These are phyloP conservation scores for Aspergillus funiculosus DNA, from an alignment of 495 filamentous ascomycete species.

Conservation along the genomic window DNA sequence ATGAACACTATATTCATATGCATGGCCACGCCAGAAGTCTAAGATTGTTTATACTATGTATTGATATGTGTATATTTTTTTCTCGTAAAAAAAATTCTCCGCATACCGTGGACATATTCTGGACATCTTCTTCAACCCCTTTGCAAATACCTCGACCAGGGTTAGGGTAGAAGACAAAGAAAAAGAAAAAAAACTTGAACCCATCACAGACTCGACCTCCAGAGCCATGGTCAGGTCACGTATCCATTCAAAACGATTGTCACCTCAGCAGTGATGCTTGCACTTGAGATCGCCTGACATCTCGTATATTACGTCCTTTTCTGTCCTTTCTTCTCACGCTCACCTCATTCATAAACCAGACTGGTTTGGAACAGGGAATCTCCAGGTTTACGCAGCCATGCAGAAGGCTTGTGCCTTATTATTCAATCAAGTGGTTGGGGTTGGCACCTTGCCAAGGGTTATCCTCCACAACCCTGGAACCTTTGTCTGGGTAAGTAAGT, in stretches of 20 bases:
- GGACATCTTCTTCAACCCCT: neutral
- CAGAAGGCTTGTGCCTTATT: conserved; percentile 20
- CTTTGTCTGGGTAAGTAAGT: neutral
- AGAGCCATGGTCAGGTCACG: too few relatives aligned
- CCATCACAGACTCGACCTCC: too few relatives aligned
- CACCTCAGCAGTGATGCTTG: too few relatives aligned
- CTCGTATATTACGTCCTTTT: neutral
- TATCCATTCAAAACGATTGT: too few relatives aligned
- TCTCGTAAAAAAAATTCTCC: neutral
- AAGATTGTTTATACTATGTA: too few relatives aligned
- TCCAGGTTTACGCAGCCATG: conserved; percentile 11
- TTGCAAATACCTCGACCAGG: conserved; percentile 3
- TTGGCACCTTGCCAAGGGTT: conserved; percentile 13
- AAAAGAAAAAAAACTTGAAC: too few relatives aligned
- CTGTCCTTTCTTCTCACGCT: conserved; percentile 1
- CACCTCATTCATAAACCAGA: neutral
- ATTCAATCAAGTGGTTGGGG: conserved; percentile 10
- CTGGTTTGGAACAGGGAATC: conserved; percentile 5
- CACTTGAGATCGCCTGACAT: conserved; percentile 15
- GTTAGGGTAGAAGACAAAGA: too few relatives aligned
- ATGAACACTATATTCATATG: conserved; percentile 8
- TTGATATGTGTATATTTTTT: too few relatives aligned
- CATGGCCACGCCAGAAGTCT: conserved; percentile 1
- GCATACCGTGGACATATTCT: too few relatives aligned
- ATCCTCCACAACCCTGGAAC: conserved; percentile 12